These are phyloP conservation scores for Pseudocercospora fijiensis DNA, from an alignment of 2,329 filamentous ascomycete genomes.

Conservation along the genomic window DNA sequence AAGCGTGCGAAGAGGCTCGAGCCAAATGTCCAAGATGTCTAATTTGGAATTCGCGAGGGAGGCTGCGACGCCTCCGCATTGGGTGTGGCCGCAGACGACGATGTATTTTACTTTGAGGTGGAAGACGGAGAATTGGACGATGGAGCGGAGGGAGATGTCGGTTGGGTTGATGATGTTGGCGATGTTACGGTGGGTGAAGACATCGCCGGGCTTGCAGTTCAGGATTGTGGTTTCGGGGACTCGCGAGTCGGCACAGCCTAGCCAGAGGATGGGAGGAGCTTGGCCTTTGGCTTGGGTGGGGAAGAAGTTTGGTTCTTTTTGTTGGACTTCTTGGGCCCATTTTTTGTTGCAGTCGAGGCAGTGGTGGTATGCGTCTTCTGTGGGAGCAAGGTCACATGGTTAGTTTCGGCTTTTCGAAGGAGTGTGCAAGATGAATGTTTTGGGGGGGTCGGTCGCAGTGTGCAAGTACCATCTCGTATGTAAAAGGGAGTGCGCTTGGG, in stretches of 20 bases:
- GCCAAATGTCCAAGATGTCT: constrained; percentile 61
- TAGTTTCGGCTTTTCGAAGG: background rate
- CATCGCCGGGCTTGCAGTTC: constrained; percentile 74
- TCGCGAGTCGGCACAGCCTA: constrained; percentile 83
- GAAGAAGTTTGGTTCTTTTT: constrained; percentile 71
- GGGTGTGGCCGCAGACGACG: constrained; percentile 62
- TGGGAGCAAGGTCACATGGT: background rate
- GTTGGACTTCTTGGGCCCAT: constrained; percentile 65
- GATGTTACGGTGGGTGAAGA: constrained; percentile 89
- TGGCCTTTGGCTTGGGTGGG: constrained; percentile 66
- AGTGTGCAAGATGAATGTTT: background rate
- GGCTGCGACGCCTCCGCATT: constrained; percentile 59
- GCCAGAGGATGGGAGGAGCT: constrained; percentile 69
- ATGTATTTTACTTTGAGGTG: constrained; percentile 67
- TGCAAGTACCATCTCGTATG: constrained; percentile 10
- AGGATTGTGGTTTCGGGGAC: constrained; percentile 81
- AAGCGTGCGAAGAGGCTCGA: constrained; percentile 57
- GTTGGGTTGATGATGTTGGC: constrained; percentile 75
- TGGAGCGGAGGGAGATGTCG: constrained; percentile 72
- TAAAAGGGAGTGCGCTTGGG: background rate
- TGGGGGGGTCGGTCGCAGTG: background rate
- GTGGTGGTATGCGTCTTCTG: constrained; percentile 38
- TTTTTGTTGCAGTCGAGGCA: constrained; percentile 67
- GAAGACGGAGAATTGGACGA: constrained; percentile 76
- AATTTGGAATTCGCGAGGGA: constrained; percentile 57